A percentile compares a stretch with the other conserved stretches of the same genome.
Evolutionary conservation across 2,329 filamentous ascomycete genomes (phyloP).

Genomic region (Epichloe brachyelytri): DNA sequence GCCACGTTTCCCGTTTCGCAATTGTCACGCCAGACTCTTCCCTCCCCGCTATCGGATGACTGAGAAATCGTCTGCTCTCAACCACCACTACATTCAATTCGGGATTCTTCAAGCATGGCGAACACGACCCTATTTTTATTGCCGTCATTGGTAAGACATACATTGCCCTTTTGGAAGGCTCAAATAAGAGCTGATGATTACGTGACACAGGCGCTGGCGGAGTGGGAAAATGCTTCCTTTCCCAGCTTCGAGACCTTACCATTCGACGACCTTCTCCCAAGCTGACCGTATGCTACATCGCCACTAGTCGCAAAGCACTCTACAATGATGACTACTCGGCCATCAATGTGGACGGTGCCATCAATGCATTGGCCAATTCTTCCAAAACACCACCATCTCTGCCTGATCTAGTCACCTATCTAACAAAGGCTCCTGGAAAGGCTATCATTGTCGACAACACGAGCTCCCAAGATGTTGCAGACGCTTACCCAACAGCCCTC

Average conservation of each 20-base stretch:
- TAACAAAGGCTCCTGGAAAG: constrained; percentile 64
- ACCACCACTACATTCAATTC: constrained; percentile 5
- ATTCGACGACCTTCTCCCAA: constrained; percentile 53
- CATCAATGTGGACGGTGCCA: constrained; percentile 45
- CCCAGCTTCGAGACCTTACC: constrained; percentile 59
- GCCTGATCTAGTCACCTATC: constrained; percentile 61
- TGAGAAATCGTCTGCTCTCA: constrained; percentile 14
- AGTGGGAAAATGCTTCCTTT: constrained; percentile 83
- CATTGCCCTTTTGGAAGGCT: too few relatives aligned
- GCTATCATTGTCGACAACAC: constrained; percentile 91
- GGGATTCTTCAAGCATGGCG: constrained; percentile 23
- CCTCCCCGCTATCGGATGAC: constrained; percentile 23
- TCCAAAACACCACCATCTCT: constrained; percentile 52
- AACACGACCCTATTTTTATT: constrained; percentile 34
- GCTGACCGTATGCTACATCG: constrained; percentile 71
- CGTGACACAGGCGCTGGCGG: constrained; percentile 64
- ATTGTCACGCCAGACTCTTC: background rate
- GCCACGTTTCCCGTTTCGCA: constrained; percentile 5
- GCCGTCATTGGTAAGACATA: constrained; percentile 35
- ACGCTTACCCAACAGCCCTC: constrained; percentile 70
- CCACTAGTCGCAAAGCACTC: constrained; percentile 73
- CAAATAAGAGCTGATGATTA: constrained; percentile 7
- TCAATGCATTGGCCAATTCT: constrained; percentile 51
- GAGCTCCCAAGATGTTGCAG: constrained; percentile 74
- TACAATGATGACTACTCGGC: constrained; percentile 60